A percentile compares a stretch with the other conserved stretches of the same genome.
Evolutionary conservation across 257 asterid species (phyloP).

Genomic region (Fraxinus americana): DNA sequence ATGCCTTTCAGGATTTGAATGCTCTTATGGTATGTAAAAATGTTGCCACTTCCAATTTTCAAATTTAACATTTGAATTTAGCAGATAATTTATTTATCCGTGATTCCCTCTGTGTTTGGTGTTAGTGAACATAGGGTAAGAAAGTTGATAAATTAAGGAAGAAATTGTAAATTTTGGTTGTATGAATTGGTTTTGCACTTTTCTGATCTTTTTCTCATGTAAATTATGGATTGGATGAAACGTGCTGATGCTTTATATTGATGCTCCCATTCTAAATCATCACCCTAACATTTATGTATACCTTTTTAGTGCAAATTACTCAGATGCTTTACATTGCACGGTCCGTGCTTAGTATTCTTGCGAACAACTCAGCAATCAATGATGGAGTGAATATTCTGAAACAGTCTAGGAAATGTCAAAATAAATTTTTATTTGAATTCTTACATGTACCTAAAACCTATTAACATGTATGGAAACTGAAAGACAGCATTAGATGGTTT

Average conservation of each 20-base stretch:
- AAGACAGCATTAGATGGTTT: slow-evolving; percentile 11
- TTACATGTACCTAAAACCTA: slow-evolving; percentile 5
- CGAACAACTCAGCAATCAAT: not conserved
- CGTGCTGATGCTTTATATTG: not conserved
- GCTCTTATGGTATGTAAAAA: slow-evolving; percentile 85
- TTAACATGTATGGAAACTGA: slow-evolving; percentile 15
- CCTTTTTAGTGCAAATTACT: not conserved
- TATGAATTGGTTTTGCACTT: not conserved
- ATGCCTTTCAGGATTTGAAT: slow-evolving; percentile 96
- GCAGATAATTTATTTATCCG: not conserved
- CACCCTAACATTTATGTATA: not conserved
- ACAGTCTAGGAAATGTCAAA: slow-evolving; percentile 1
- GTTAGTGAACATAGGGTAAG: not conserved
- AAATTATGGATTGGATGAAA: not conserved
- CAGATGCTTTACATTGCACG: slow-evolving; percentile 12
- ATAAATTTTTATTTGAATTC: not conserved
- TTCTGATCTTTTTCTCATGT: not conserved
- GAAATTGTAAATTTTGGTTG: not conserved
- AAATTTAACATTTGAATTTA: slow-evolving; percentile 6
- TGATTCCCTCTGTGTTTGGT: not conserved
- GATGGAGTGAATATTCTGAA: not conserved
- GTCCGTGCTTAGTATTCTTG: not conserved
- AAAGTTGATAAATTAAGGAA: not conserved
- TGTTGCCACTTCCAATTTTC: slow-evolving; percentile 12
- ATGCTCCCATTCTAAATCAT: not conserved